Evolutionary conservation across 306 rosid species (phyloP).

Genomic region (Castanea sativa): DNA sequence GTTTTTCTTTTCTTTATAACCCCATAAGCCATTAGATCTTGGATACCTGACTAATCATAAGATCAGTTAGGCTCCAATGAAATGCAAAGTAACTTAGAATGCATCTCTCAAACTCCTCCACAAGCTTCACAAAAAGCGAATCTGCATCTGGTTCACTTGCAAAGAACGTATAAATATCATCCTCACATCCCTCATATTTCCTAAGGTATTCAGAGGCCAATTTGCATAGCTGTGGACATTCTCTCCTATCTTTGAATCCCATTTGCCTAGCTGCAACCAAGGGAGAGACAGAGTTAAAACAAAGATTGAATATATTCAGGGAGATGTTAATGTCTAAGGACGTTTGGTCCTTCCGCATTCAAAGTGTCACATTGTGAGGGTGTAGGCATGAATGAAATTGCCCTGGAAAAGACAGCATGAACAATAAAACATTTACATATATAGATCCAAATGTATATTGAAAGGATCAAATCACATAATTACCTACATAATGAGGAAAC

Average conservation of each 20-base stretch:
- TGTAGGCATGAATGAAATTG: neutral
- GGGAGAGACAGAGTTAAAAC: neutral
- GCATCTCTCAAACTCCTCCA: constrained; percentile 98
- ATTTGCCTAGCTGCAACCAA: constrained; percentile 87
- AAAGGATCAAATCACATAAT: neutral
- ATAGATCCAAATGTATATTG: neutral
- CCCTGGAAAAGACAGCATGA: neutral
- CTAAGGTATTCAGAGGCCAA: constrained; percentile 79
- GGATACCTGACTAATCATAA: constrained; percentile 79
- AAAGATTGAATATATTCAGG: neutral
- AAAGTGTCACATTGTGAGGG: neutral
- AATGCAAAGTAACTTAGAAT: constrained; percentile 93
- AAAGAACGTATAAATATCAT: constrained; percentile 71
- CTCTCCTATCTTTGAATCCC: constrained; percentile 75
- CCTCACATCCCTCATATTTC: constrained; percentile 78
- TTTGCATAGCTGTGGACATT: constrained; percentile 81
- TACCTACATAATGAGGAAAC: constrained; percentile 92
- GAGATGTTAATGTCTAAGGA: neutral
- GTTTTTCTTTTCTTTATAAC: neutral
- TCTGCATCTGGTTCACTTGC: constrained; percentile 68
- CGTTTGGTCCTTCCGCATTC: neutral
- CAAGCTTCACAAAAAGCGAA: constrained; percentile 92
- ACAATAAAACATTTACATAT: neutral
- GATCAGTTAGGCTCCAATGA: constrained; percentile 84
- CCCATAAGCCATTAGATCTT: neutral